A percentile compares a stretch with the other conserved stretches of the same genome.
Conservation (phyloP, 2,329 filamentous ascomycete species). For the Juglanconis oblonga region DNA sequence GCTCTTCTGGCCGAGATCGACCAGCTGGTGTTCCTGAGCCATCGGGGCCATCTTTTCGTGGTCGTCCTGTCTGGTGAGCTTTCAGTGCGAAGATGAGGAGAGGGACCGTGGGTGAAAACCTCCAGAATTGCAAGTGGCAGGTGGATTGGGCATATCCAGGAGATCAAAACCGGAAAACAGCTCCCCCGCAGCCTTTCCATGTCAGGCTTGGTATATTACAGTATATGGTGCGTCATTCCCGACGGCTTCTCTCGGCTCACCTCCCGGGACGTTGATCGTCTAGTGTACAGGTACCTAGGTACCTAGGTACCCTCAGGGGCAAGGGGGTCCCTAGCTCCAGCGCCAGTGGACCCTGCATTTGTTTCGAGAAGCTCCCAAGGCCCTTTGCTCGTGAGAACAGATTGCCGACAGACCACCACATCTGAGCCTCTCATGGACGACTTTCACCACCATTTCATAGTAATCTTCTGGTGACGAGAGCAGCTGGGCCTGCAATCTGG, state of each 20-base stretch:
- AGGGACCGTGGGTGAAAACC: background rate
- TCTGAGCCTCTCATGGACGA: background rate
- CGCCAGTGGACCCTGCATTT: background rate
- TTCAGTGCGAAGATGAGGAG: too few relatives aligned
- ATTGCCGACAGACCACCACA: conserved; percentile 29
- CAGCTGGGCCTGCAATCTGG: conserved; percentile 10
- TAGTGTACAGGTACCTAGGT: background rate
- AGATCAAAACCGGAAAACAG: too few relatives aligned
- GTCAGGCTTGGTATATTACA: too few relatives aligned
- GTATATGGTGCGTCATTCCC: background rate
- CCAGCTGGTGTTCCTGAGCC: conserved; percentile 32
- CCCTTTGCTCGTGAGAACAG: conserved; percentile 21
- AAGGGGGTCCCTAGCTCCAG: background rate
- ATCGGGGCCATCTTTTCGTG: conserved; percentile 14
- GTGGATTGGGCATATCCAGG: too few relatives aligned
- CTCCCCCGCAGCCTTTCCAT: too few relatives aligned
- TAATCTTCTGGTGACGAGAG: background rate
- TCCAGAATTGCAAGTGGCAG: too few relatives aligned
- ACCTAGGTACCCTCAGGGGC: background rate
- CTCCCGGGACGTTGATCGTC: background rate
- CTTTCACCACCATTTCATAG: background rate
- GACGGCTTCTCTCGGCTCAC: background rate
- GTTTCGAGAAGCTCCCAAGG: background rate
- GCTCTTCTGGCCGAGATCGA: conserved; percentile 67
- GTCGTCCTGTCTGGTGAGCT: background rate